A percentile compares a stretch with the other conserved stretches of the same genome.
Evolutionary conservation across 768 basidiomycete genomes (phyloP).

Genomic region (Lyophyllum decastes): DNA sequence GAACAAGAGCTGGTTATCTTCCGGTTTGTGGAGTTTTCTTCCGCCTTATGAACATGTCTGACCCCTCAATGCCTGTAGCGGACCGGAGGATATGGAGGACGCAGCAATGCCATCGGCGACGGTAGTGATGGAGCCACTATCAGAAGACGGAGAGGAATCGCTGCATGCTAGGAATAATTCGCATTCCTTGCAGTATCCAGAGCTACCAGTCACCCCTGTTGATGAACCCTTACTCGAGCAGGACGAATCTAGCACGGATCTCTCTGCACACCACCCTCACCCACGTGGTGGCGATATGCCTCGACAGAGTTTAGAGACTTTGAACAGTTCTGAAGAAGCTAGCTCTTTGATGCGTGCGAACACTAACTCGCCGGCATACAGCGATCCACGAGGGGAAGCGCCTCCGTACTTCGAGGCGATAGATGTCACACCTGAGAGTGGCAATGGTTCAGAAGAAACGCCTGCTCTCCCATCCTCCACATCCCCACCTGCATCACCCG

Average conservation of each 20-base stretch:
- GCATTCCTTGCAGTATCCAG: constrained; percentile 33
- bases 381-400: constrained; percentile 51
- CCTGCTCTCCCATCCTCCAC: constrained; percentile 14
- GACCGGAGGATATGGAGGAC: constrained; percentile 56
- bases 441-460: constrained; percentile 1
- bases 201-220: constrained; percentile 39
- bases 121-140: constrained; percentile 34
- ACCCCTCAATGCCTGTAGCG: constrained; percentile 31
- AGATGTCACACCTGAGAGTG: constrained; percentile 10
- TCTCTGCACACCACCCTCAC: constrained; percentile 18
- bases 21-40: constrained; percentile 30
- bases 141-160: constrained; percentile 38
- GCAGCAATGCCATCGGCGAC: constrained; percentile 42
- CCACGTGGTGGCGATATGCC: constrained; percentile 22
- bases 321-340: constrained; percentile 29
- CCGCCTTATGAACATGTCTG: background rate
- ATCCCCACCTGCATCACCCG: constrained; percentile 18
- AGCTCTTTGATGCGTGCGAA: constrained; percentile 27
- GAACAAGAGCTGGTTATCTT: constrained; percentile 79
- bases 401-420: constrained; percentile 70
- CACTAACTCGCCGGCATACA: constrained; percentile 20
- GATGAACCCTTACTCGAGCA: constrained; percentile 43
- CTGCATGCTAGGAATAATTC: constrained; percentile 30
- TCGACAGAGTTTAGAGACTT: constrained; percentile 31
- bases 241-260: constrained; percentile 26